phyloP scores from a whole-genome alignment of 1,284 basidiomycete species.

The Heterobasidion parviporum region DNA sequence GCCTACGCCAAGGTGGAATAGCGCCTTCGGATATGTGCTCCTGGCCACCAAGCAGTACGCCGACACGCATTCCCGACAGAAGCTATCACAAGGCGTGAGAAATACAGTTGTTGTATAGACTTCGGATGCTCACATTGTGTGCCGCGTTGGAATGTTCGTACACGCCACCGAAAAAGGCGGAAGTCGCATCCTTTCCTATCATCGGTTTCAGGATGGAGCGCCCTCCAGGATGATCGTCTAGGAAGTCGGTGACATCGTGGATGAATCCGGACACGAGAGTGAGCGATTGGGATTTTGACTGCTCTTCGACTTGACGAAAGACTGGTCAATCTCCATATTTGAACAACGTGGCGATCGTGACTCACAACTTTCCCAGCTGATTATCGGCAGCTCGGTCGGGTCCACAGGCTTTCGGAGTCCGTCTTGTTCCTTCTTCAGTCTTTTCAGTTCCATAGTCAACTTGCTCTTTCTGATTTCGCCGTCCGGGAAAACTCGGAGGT shows the following conservation, averaged over 20 bases:
- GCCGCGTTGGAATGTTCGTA: conserved; percentile 84
- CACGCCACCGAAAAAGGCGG: conserved; percentile 78
- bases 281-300: conserved; percentile 56
- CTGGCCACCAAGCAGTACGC: conserved; percentile 67
- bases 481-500: conserved; percentile 77
- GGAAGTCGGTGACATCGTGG: conserved; percentile 74
- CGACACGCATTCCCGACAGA: conserved; percentile 79
- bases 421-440: conserved; percentile 58
- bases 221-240: conserved; percentile 81
- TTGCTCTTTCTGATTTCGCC: conserved; percentile 82
- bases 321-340: background rate
- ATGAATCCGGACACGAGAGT: conserved; percentile 81
- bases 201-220: conserved; percentile 49
- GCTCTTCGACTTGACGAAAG: conserved; percentile 46
- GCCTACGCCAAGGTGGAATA: conserved; percentile 3
- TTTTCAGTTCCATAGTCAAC: conserved; percentile 78
- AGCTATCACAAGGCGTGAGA: conserved; percentile 33
- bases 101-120: background rate
- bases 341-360: conserved; percentile 8
- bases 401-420: conserved; percentile 62
- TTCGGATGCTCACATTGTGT: conserved; percentile 51
- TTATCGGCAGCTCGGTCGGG: conserved; percentile 62
- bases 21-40: conserved; percentile 23
- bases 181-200: conserved; percentile 77
- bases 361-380: conserved; percentile 77